Evolutionary conservation across 1,284 basidiomycete species (phyloP).

Genomic region (Leccinum fuscescens): DNA sequence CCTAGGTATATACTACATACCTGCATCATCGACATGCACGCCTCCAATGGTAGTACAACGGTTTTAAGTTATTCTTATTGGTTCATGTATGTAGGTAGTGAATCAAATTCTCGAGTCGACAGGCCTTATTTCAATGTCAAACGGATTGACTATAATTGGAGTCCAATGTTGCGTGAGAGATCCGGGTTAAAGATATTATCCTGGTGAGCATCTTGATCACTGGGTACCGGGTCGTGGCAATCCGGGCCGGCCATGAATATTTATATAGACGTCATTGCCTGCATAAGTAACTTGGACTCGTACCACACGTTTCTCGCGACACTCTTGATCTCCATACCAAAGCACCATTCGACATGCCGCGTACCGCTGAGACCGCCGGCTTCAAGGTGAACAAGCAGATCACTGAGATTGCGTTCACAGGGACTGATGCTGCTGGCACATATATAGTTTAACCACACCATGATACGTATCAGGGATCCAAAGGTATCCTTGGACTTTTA

Average conservation of each 20-base stretch:
- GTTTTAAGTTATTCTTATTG: constrained; percentile 6
- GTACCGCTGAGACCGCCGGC: constrained; percentile 61
- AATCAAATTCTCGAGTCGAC: neutral
- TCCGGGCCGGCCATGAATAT: constrained; percentile 1
- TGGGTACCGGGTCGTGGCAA: neutral
- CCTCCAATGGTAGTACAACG: neutral
- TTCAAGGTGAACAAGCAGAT: constrained; percentile 48
- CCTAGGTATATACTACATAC: neutral
- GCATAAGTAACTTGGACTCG: neutral
- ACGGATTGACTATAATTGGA: neutral
- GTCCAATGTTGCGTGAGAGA: neutral
- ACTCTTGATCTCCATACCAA: constrained; percentile 9
- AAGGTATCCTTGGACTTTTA: constrained; percentile 78
- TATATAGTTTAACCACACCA: constrained; percentile 82
- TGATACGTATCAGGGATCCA: constrained; percentile 89
- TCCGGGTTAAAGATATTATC: neutral
- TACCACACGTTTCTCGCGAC: neutral
- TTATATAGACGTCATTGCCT: constrained; percentile 12
- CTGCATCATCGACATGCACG: constrained; percentile 10
- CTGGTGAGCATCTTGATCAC: neutral
- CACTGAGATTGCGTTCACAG: neutral
- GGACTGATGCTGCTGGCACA: neutral
- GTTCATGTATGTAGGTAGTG: neutral
- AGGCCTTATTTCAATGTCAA: neutral
- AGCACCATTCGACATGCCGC: constrained; percentile 48